Evolutionary conservation across 2,329 filamentous ascomycete species (phyloP).

Genomic region (Monosporascus sp.): DNA sequence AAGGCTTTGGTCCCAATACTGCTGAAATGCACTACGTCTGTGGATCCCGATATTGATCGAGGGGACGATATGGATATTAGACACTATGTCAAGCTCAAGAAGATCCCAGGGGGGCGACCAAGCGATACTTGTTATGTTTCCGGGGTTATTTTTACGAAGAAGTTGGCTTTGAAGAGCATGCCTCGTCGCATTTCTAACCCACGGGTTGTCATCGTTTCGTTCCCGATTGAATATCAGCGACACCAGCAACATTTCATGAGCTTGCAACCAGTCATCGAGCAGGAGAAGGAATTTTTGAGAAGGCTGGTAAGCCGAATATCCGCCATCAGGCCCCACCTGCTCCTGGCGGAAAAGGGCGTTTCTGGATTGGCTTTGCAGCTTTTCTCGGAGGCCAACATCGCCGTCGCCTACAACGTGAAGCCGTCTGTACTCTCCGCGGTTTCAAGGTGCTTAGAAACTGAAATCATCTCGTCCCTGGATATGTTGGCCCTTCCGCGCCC

Average conservation of each 20-base stretch:
- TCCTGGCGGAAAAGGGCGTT: constrained; percentile 90
- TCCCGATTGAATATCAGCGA: constrained; percentile 91
- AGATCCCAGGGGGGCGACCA: constrained; percentile 84
- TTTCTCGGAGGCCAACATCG: constrained; percentile 80
- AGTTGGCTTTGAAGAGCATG: constrained; percentile 95
- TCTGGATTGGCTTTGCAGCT: constrained; percentile 87
- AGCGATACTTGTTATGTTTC: constrained; percentile 95
- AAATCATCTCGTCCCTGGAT: constrained; percentile 90
- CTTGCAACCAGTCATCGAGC: constrained; percentile 89
- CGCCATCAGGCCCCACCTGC: constrained; percentile 74
- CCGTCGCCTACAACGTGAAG: constrained; percentile 95
- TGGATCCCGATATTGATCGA: constrained; percentile 83
- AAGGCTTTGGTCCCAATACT: constrained; percentile 86
- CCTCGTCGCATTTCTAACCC: constrained; percentile 77
- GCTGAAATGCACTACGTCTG: constrained; percentile 85
- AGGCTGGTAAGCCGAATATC: constrained; percentile 90
- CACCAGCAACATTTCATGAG: constrained; percentile 97
- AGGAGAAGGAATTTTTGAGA: constrained; percentile 88
- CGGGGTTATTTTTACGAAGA: constrained; percentile 95
- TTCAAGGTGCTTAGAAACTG: constrained; percentile 83
- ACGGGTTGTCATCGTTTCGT: constrained; percentile 86
- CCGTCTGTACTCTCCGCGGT: constrained; percentile 93
- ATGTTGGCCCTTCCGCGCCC: constrained; percentile 70
- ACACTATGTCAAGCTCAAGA: constrained; percentile 96
- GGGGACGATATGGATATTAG: constrained; percentile 96